Percentiles rank a stretch among this genome's conserved stretches.
Evolutionary conservation across 371 early-diverging fungal genomes (phyloP).

Genomic region (Neoconidiobolus thromboides): DNA sequence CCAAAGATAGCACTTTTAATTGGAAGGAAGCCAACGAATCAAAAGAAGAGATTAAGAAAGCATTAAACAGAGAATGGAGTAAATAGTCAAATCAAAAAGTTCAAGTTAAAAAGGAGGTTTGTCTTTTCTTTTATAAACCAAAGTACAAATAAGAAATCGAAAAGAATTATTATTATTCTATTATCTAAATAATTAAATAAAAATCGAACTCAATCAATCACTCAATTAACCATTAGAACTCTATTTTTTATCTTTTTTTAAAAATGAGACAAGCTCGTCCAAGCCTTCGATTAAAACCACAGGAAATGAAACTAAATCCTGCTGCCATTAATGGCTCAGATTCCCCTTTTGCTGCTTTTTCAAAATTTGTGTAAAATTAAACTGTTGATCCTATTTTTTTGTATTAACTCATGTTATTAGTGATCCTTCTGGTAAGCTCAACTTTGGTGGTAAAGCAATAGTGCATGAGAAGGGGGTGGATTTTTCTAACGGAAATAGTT

Average conservation of each 20-base stretch:
- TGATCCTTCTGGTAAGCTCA: conserved; percentile 72
- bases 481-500: conserved; percentile 70
- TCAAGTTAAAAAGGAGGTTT: no score
- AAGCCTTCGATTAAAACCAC: conserved; percentile 11
- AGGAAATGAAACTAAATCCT: conserved; percentile 10
- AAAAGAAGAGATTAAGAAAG: no score
- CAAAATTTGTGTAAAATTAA: conserved; percentile 40
- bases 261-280: conserved; percentile 11
- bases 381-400: neutral
- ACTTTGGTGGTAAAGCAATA: conserved; percentile 80
- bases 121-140: no score
- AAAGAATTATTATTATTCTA: no score
- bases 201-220: no score
- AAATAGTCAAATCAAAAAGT: no score
- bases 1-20: no score
- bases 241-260: neutral
- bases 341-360: conserved; percentile 44
- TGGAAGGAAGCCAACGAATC: no score
- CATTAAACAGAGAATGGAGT: no score
- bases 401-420: conserved; percentile 15
- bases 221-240: no score
- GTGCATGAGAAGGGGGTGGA: conserved; percentile 78
- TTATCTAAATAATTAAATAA: no score
- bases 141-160: no score
- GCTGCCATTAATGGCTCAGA: conserved; percentile 12